These are phyloP conservation scores for Salvia hispanica DNA, from an alignment of 257 asterid species.

Conservation along the genomic window DNA sequence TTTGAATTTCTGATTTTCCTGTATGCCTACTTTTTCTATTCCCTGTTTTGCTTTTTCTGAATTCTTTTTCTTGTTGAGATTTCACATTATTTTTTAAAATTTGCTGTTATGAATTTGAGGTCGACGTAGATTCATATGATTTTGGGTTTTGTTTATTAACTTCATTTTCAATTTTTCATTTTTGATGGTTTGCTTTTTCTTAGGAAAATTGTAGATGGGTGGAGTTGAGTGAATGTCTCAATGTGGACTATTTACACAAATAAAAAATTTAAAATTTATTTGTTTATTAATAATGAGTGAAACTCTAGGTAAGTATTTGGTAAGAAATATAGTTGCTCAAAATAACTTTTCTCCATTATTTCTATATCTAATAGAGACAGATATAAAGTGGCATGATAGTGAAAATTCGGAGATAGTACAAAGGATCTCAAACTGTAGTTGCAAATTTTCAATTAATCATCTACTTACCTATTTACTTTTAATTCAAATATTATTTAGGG, in stretches of 20 bases:
- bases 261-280: not conserved
- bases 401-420: too few relatives aligned
- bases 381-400: too few relatives aligned
- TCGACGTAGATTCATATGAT: conserved; percentile 37
- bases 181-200: conserved; percentile 17
- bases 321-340: too few relatives aligned
- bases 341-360: too few relatives aligned
- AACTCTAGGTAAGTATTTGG: too few relatives aligned
- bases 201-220: not conserved
- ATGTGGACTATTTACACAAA: too few relatives aligned
- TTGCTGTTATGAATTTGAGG: conserved; percentile 38
- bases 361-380: too few relatives aligned
- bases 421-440: too few relatives aligned
- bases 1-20: conserved; percentile 40
- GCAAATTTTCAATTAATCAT: too few relatives aligned
- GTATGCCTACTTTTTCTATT: conserved; percentile 56
- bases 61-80: conserved; percentile 17
- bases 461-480: too few relatives aligned
- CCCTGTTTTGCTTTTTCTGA: not conserved
- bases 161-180: not conserved
- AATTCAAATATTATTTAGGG: too few relatives aligned
- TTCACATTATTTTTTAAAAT: not conserved
- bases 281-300: too few relatives aligned
- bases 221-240: conserved; percentile 43
- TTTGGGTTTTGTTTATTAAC: conserved; percentile 1